Evolutionary conservation across 345 rosid species (phyloP).

Genomic region (Sonneratia caseolaris): DNA sequence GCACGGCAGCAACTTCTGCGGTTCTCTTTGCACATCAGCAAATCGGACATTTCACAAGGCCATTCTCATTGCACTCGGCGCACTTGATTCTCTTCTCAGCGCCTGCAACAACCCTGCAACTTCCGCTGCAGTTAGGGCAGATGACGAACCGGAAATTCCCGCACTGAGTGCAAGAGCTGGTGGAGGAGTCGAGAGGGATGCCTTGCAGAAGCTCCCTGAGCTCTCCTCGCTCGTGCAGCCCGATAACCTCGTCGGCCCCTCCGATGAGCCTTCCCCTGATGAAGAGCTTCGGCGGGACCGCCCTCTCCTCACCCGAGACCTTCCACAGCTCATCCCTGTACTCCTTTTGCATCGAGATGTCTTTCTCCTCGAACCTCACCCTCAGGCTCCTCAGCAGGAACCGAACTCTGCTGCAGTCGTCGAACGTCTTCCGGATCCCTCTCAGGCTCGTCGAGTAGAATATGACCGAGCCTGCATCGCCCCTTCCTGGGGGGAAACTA

Average conservation of each 20-base stretch:
- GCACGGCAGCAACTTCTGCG: background rate
- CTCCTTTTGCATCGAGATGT: constrained; percentile 65
- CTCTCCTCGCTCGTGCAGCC: constrained; percentile 71
- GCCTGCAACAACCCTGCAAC: constrained; percentile 33
- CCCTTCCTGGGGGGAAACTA: constrained; percentile 35
- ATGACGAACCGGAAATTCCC: constrained; percentile 49
- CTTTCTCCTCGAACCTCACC: constrained; percentile 50
- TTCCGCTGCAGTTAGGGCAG: constrained; percentile 65
- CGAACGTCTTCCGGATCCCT: constrained; percentile 74
- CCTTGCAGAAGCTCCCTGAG: constrained; percentile 65
- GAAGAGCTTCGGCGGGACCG: constrained; percentile 68
- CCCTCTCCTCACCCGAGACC: constrained; percentile 40
- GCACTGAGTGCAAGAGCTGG: constrained; percentile 36
- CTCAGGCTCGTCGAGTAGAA: constrained; percentile 74
- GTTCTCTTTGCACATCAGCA: constrained; percentile 26
- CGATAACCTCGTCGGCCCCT: constrained; percentile 69
- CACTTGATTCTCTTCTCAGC: constrained; percentile 35
- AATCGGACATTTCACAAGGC: constrained; percentile 54
- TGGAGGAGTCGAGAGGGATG: constrained; percentile 18
- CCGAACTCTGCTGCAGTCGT: constrained; percentile 53
- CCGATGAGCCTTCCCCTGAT: constrained; percentile 71
- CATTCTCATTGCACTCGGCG: constrained; percentile 72
- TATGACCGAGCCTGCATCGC: constrained; percentile 31
- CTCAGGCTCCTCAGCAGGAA: constrained; percentile 54
- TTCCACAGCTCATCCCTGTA: constrained; percentile 77